phyloP scores from a whole-genome alignment of 768 basidiomycete genomes.

The Tulasnella sp. region DNA sequence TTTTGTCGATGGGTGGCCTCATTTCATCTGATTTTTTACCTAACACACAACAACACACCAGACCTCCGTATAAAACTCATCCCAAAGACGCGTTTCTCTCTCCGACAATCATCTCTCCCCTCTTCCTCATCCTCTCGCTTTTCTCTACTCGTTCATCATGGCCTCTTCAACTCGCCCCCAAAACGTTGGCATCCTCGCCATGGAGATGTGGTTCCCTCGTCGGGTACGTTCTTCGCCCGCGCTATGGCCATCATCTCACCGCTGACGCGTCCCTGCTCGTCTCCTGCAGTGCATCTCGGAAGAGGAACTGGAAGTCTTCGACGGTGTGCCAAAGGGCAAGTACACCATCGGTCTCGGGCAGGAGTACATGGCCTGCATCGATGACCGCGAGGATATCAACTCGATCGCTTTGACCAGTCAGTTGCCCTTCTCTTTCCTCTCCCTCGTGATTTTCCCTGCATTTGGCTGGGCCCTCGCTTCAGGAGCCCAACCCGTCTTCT shows the following conservation, averaged over 20 bases:
- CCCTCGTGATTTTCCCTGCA: conserved; percentile 12
- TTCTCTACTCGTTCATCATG: conserved; percentile 13
- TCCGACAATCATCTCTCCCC: background rate
- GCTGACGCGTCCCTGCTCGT: conserved; percentile 1
- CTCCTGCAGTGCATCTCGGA: conserved; percentile 79
- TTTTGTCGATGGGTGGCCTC: background rate
- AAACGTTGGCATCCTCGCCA: conserved; percentile 87
- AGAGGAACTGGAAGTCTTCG: conserved; percentile 85
- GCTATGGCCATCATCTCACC: conserved; percentile 9
- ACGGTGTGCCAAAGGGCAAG: conserved; percentile 89
- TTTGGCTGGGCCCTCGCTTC: background rate
- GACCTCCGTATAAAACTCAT: background rate
- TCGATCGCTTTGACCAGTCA: conserved; percentile 88
- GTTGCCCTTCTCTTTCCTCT: background rate
- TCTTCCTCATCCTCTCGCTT: background rate
- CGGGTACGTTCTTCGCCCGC: conserved; percentile 41
- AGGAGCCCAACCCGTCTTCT: background rate
- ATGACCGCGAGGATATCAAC: conserved; percentile 99
- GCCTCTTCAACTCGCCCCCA: conserved; percentile 45
- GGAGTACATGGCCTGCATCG: conserved; percentile 96
- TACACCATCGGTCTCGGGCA: conserved; percentile 99
- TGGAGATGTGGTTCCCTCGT: conserved; percentile 92
- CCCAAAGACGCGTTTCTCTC: background rate
- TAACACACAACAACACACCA: background rate
- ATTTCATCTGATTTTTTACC: background rate